These are phyloP conservation scores for Neurospora intermedia DNA, from an alignment of 495 filamentous ascomycete genomes.

Conservation along the genomic window DNA sequence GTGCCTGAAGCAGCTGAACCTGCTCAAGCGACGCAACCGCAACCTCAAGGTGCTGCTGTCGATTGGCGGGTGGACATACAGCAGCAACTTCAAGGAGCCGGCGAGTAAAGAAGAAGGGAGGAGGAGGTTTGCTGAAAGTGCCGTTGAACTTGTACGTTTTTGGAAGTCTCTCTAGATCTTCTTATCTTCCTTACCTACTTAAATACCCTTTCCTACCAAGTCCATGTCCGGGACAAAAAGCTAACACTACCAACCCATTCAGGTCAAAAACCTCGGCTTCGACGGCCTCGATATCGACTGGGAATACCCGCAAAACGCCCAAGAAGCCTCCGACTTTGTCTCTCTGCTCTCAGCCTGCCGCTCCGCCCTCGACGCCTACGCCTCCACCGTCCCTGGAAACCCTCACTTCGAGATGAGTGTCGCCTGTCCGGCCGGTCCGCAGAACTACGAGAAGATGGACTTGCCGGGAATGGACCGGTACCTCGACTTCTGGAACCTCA, in stretches of 20 bases:
- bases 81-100: slow-evolving; percentile 69
- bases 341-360: slow-evolving; percentile 55
- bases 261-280: slow-evolving; percentile 50
- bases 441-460: slow-evolving; percentile 67
- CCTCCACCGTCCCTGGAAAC: slow-evolving; percentile 30
- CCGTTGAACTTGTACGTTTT: slow-evolving; percentile 44
- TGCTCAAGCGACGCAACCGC: slow-evolving; percentile 80
- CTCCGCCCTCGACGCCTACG: slow-evolving; percentile 51
- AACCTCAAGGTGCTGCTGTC: slow-evolving; percentile 86
- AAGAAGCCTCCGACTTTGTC: slow-evolving; percentile 67
- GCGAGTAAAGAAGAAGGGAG: slow-evolving; percentile 53
- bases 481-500: slow-evolving; percentile 92
- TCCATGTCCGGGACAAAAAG: too few relatives aligned
- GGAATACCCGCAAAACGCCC: slow-evolving; percentile 45
- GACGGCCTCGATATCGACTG: slow-evolving; percentile 54
- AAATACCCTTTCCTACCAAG: too few relatives aligned
- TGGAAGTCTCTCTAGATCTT: too few relatives aligned
- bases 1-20: slow-evolving; percentile 85
- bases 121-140: slow-evolving; percentile 54
- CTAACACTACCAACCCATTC: neutral
- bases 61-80: slow-evolving; percentile 96
- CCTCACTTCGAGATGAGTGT: slow-evolving; percentile 74
- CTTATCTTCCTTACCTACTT: too few relatives aligned
- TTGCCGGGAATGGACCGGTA: slow-evolving; percentile 64
- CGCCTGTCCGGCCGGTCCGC: slow-evolving; percentile 53